phyloP scores from a whole-genome alignment of 1,139 yeast species.

The Pichia sp. region DNA sequence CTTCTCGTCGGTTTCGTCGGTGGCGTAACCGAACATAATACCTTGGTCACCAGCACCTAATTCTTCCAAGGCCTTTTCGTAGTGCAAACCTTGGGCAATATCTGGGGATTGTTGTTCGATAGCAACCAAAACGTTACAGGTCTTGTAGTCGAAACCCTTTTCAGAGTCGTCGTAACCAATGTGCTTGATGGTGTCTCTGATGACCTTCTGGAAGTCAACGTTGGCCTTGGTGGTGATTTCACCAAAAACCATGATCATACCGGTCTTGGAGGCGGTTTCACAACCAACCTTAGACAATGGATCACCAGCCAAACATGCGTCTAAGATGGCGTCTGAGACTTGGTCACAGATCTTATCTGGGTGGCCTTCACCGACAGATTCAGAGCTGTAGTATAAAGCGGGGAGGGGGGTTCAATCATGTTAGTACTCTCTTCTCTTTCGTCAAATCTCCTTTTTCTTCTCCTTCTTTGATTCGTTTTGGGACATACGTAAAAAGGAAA shows the following conservation, averaged over 20 bases:
- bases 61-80: slow-evolving; percentile 93
- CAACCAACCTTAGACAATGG: slow-evolving; percentile 98
- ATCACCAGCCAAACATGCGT: slow-evolving; percentile 93
- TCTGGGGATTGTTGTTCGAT: slow-evolving; percentile 99
- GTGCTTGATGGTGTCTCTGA: slow-evolving; percentile 97
- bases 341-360: slow-evolving; percentile 99
- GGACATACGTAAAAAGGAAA: slow-evolving; percentile 31
- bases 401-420: not conserved
- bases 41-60: slow-evolving; percentile 99
- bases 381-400: slow-evolving; percentile 79
- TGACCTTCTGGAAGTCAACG: slow-evolving; percentile 92
- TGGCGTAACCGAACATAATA: slow-evolving; percentile 99
- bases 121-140: slow-evolving; percentile 98
- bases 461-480: not conserved
- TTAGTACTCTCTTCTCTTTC: not conserved
- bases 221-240: slow-evolving; percentile 97
- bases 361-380: slow-evolving; percentile 98
- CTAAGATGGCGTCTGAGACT: slow-evolving; percentile 96
- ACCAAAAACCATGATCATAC: slow-evolving; percentile 98
- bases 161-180: slow-evolving; percentile 96
- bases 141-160: slow-evolving; percentile 98
- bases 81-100: slow-evolving; percentile 98
- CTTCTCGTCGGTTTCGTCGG: slow-evolving; percentile 97
- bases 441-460: not conserved
- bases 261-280: slow-evolving; percentile 98